Percentiles rank a stretch among this genome's conserved stretches.
Evolutionary conservation across 495 filamentous ascomycete genomes (phyloP).

Genomic region (Daldinia grandis): DNA sequence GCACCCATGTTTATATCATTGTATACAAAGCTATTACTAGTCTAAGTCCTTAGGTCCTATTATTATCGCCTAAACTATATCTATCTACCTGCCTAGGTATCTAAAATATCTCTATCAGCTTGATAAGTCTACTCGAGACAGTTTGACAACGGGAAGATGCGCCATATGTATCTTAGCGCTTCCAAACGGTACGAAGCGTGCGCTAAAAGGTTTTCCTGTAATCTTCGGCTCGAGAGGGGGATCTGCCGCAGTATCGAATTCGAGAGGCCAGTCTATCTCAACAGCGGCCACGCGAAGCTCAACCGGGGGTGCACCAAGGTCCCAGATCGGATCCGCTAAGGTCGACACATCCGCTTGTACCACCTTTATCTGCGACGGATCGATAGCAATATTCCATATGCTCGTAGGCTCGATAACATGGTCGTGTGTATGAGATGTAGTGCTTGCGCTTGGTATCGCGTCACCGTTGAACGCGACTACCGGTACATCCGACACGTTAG

Average conservation of each 20-base stretch:
- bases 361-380: constrained; percentile 49
- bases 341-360: constrained; percentile 34
- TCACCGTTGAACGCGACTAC: constrained; percentile 28
- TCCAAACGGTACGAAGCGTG: constrained; percentile 63
- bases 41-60: constrained; percentile 11
- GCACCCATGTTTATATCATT: neutral
- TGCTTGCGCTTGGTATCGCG: constrained; percentile 29
- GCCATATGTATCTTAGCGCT: constrained; percentile 67
- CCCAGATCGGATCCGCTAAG: constrained; percentile 60
- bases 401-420: constrained; percentile 47
- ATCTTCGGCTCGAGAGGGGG: constrained; percentile 49
- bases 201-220: constrained; percentile 50
- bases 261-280: constrained; percentile 62
- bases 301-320: constrained; percentile 56
- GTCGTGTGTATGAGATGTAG: constrained; percentile 40
- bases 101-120: constrained; percentile 12
- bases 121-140: constrained; percentile 37
- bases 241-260: constrained; percentile 55
- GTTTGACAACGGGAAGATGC: constrained; percentile 57
- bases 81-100: no score
- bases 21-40: constrained; percentile 9
- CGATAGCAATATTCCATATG: constrained; percentile 63
- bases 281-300: constrained; percentile 60
- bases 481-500: constrained; percentile 29
- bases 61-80: constrained; percentile 9